Conservation (phyloP, 2,329 filamentous ascomycete species). For the Beauveria sp. region DNA sequence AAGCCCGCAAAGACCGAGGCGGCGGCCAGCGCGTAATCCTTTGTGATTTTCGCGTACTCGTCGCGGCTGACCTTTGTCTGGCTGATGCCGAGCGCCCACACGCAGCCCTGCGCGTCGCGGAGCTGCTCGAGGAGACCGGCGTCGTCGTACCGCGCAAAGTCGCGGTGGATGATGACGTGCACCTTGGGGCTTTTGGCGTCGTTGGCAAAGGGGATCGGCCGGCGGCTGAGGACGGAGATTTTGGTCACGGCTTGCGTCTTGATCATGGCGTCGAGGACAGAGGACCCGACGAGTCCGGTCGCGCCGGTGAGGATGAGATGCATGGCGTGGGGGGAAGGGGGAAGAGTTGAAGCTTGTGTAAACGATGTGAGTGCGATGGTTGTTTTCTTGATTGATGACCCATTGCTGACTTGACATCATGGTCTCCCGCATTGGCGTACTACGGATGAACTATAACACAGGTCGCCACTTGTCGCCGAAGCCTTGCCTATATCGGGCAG, state of each 20-base stretch:
- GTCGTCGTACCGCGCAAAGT: slow-evolving; percentile 55
- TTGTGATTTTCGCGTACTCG: slow-evolving; percentile 63
- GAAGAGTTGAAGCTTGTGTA: no score
- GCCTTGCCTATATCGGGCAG: neutral
- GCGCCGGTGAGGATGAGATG: slow-evolving; percentile 63
- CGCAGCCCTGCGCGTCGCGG: slow-evolving; percentile 56
- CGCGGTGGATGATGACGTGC: slow-evolving; percentile 59
- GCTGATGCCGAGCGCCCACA: slow-evolving; percentile 67
- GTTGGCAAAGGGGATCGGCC: slow-evolving; percentile 56
- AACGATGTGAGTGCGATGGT: no score
- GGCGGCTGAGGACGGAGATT: slow-evolving; percentile 60
- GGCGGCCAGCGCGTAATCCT: slow-evolving; percentile 56
- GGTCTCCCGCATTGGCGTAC: no score
- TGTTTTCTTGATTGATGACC: neutral
- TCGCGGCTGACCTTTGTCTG: slow-evolving; percentile 52
- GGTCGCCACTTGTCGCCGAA: slow-evolving; percentile 3
- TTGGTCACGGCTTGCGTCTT: slow-evolving; percentile 46
- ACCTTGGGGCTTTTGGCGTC: slow-evolving; percentile 49
- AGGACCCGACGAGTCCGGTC: slow-evolving; percentile 57
- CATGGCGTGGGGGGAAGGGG: slow-evolving; percentile 28
- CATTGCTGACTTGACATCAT: no score
- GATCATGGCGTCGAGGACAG: slow-evolving; percentile 55
- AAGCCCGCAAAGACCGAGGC: slow-evolving; percentile 51
- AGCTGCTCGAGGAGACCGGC: slow-evolving; percentile 49
- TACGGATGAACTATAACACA: no score